Percentiles rank a stretch among this genome's conserved stretches.
Conservation (phyloP, 2,329 filamentous ascomycete species). For the Thelonectria discophora region DNA sequence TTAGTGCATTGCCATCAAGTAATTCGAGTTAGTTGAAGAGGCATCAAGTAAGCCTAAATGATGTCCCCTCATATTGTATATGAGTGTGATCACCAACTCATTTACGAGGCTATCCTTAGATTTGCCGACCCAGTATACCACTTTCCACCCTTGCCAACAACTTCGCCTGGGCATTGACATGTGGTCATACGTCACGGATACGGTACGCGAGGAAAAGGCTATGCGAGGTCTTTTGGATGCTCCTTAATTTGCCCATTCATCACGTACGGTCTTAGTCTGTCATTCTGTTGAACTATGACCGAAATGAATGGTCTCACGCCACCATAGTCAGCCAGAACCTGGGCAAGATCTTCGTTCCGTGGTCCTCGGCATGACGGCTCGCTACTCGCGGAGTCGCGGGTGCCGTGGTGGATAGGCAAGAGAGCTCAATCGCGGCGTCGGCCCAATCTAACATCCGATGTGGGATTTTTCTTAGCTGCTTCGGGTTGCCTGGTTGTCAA, state of each 20-base stretch:
- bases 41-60: too few relatives aligned
- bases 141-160: too few relatives aligned
- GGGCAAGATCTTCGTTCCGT: constrained; percentile 19
- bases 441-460: too few relatives aligned
- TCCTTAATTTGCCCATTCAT: constrained; percentile 21
- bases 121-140: too few relatives aligned
- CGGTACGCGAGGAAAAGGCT: constrained; percentile 13
- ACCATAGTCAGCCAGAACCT: constrained; percentile 15
- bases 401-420: constrained; percentile 25
- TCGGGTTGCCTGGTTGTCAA: constrained; percentile 16
- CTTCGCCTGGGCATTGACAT: constrained; percentile 21
- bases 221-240: constrained; percentile 23
- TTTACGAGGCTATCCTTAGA: too few relatives aligned
- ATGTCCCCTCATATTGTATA: too few relatives aligned
- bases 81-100: too few relatives aligned
- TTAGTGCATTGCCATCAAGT: too few relatives aligned
- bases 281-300: constrained; percentile 5
- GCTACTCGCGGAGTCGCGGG: constrained; percentile 14
- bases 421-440: constrained; percentile 19
- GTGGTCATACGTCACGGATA: constrained; percentile 11
- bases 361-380: constrained; percentile 2
- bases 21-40: too few relatives aligned
- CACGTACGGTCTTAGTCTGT: constrained; percentile 16
- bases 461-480: constrained; percentile 14
- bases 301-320: constrained; percentile 16